A percentile compares a stretch with the other conserved stretches of the same genome.
Conservation (phyloP, 768 basidiomycete species). For the Tulasnella sp. region DNA sequence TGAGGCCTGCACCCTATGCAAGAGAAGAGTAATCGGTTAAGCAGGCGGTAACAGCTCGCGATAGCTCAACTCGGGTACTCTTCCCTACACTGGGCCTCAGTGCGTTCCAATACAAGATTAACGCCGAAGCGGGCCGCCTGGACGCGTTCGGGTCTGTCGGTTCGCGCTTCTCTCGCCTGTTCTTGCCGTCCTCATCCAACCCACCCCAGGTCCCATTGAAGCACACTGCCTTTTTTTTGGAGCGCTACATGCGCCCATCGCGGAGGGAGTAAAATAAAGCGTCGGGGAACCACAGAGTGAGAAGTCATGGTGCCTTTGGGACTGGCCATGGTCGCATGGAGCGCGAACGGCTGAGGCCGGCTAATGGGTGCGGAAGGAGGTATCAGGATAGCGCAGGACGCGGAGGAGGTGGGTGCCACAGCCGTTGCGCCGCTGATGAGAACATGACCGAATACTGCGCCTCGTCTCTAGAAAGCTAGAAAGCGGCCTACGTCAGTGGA, state of each 20-base stretch:
- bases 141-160: conserved; percentile 83
- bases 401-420: neutral
- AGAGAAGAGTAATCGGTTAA: too few species aligned
- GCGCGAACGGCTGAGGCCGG: too few species aligned
- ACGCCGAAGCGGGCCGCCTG: conserved; percentile 83
- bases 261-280: neutral
- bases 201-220: neutral
- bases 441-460: neutral
- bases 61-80: conserved; percentile 68
- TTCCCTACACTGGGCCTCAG: conserved; percentile 69
- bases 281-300: neutral
- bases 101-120: conserved; percentile 93
- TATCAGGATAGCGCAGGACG: too few species aligned
- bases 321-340: neutral
- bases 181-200: conserved; percentile 54
- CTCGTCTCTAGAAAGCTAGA: neutral
- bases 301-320: neutral
- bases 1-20: too few species aligned
- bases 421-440: neutral
- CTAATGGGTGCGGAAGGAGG: too few species aligned
- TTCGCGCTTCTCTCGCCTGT: conserved; percentile 58
- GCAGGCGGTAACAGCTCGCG: conserved; percentile 73
- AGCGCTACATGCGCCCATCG: neutral
- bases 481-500: conserved; percentile 17
- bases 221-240: conserved; percentile 17